Evolutionary conservation across 2,329 filamentous ascomycete species (phyloP).

Genomic region (Fusarium stilboides): DNA sequence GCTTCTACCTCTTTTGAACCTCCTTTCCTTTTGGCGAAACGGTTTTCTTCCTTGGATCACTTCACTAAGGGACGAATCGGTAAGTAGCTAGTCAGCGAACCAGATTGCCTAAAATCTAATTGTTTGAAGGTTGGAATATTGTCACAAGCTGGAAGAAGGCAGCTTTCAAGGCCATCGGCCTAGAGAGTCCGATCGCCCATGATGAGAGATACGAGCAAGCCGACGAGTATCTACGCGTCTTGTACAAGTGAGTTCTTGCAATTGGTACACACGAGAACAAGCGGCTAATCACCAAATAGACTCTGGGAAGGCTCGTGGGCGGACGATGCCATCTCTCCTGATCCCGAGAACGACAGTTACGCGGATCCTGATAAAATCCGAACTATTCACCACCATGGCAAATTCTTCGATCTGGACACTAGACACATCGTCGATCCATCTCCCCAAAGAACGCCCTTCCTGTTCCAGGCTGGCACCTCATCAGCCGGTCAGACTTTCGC

Average conservation of each 20-base stretch:
- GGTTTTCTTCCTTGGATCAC: conserved; percentile 75
- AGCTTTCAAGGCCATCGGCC: conserved; percentile 73
- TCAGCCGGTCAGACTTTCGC: conserved; percentile 70
- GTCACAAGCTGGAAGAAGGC: conserved; percentile 69
- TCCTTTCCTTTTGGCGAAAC: conserved; percentile 73
- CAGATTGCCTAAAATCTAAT: neutral
- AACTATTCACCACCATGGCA: conserved; percentile 72
- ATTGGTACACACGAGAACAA: neutral
- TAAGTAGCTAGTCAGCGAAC: neutral
- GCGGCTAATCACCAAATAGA: conserved; percentile 47
- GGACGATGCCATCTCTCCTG: conserved; percentile 68
- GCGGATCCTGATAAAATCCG: conserved; percentile 72
- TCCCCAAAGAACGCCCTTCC: conserved; percentile 69
- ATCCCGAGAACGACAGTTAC: conserved; percentile 69
- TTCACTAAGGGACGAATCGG: conserved; percentile 70
- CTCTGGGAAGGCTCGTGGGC: conserved; percentile 71
- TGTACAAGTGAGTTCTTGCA: conserved; percentile 68
- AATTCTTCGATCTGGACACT: conserved; percentile 65
- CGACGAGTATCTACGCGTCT: conserved; percentile 72
- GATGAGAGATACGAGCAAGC: conserved; percentile 74
- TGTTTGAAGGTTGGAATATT: conserved; percentile 72
- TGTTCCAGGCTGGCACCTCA: conserved; percentile 73
- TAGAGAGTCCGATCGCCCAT: conserved; percentile 71
- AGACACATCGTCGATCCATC: conserved; percentile 68
- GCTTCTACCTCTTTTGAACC: conserved; percentile 75